These are phyloP conservation scores for Coleophoma crateriformis DNA, from an alignment of 2,329 filamentous ascomycete genomes.

Conservation along the genomic window DNA sequence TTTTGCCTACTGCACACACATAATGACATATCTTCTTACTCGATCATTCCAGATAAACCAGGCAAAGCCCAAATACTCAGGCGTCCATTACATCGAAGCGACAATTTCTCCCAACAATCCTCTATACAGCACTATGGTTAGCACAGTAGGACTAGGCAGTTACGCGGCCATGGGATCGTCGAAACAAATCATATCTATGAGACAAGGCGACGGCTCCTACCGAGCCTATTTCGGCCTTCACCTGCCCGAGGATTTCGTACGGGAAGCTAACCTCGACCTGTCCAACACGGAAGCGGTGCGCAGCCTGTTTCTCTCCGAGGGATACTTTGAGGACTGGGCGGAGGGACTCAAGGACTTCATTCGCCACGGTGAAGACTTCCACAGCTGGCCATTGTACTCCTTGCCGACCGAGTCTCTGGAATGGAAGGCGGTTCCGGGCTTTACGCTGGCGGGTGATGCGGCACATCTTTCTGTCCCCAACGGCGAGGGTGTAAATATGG, in stretches of 20 bases:
- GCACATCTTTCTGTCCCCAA: constrained; percentile 38
- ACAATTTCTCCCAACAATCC: constrained; percentile 16
- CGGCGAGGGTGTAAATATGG: constrained; percentile 40
- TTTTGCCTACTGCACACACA: no score
- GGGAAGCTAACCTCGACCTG: constrained; percentile 16
- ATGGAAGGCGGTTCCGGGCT: constrained; percentile 31
- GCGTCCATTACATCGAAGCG: constrained; percentile 26
- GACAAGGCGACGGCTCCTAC: no score
- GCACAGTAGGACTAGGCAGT: constrained; percentile 17
- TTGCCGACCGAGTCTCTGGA: constrained; percentile 7
- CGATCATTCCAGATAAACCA: constrained; percentile 13
- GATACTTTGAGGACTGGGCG: constrained; percentile 16
- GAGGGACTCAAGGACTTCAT: constrained; percentile 19
- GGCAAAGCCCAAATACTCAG: constrained; percentile 29
- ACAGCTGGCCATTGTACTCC: constrained; percentile 18
- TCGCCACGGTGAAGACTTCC: constrained; percentile 17
- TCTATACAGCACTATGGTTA: constrained; percentile 16
- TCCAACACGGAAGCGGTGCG: constrained; percentile 17
- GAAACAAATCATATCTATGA: background rate
- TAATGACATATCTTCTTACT: no score
- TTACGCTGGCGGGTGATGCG: constrained; percentile 40
- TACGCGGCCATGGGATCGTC: constrained; percentile 21
- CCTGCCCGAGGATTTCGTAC: constrained; percentile 14
- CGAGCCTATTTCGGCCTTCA: no score
- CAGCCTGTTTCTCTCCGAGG: background rate